Evolutionary conservation across 108 stramenopile species (phyloP), one percentile per base, ranked within the genome.

Genomic region (Conticribra weissflogii): DNA sequence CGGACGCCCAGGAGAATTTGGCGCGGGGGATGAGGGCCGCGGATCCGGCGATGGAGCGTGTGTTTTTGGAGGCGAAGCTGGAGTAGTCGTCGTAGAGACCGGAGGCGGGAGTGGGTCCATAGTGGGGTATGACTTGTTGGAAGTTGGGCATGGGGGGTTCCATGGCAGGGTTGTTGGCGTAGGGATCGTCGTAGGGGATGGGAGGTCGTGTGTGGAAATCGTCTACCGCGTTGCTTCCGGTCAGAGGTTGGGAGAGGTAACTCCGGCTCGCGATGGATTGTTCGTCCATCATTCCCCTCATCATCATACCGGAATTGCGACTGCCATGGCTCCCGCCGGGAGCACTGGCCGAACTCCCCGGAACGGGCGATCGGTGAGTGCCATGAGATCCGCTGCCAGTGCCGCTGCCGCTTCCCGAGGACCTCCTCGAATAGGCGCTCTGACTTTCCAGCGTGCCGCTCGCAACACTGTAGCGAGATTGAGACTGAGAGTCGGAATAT

Each of bases 1-100:
- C 72, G n/a, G 59, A 60, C 22, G 72, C 72, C 72, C 72, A 74
- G 7, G 72, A 74, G 30, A 60, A 74, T 51, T 74, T 74, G 55
- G 72, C 72, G 46, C 63, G 64, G 44, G 72, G 72, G 29, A 74
- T 59, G 12, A 74, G 24, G 17, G 63, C 63, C 18, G 63, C 63
- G 36, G 36, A 41, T 5, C 12, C 12, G 36, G 36, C 36, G 12
- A 41, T 41, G 36, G 36, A 41, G 36, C 36, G 36, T 5, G 36
- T 9, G 36, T 5, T 9, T 41, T 41, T 41, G 36, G 36, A 41
- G 5, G 8, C 36, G 36, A 5, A 5, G 36, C 5, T 9, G 36
- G 36, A 41, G 36, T 5, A 41, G 12, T 41, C 5, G 36, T 41
- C 36, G 36, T 41, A 5, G 36, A 12, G 8, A 12, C 12, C 5